Base-by-base conservation (phyloP, 169 alveolate species). In the Cryptosporidium andersoni region DNA sequence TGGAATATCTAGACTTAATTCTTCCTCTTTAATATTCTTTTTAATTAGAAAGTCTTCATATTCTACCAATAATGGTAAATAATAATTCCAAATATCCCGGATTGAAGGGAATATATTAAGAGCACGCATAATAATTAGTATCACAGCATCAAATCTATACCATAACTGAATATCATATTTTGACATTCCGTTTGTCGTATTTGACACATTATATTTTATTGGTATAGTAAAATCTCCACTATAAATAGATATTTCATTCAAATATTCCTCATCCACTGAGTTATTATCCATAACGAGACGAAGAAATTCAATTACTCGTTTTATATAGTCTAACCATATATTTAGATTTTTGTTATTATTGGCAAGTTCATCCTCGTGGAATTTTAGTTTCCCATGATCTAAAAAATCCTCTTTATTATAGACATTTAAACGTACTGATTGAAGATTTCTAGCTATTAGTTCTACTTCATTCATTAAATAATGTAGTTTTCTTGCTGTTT, bases 391-490 rank as follows among this genome's bases (percentile, higher is more conserved):
- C 40, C n/a, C 60, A 49, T 39, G 45, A 16, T 16, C 62, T 49
- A 56, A 45, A 42, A 74, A 74, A 58, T 58, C 64, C 48, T 45
- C 66, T 12, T 58, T 51, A 6, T 25, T 74, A 60, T 58, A 74
- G 14, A 74, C 6, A 11, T 43, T 49, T 45, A 58, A 34, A 36
- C 68, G 14, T 48, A 74, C 16, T 25, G 85, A 45, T 40, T 74
- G 85, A 48, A 74, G 39, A 47, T 55, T 58, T 40, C n/a, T 43
- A 45, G 60, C 45, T 58, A 43, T 74, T 42, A 58, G 63, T 25
- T 58, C 85, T 12, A 74, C 42, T 34, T 68, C 85, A 74, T 74
- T 74, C 85, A 74, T 74, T 56, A 53, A 14, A 67, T 36, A 25
- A 51, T 53, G 39, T 67, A 52, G 51, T 12, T 5, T 60, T 14